Conservation (phyloP, 2,329 filamentous ascomycete genomes). For the Simplicillium sp. region DNA sequence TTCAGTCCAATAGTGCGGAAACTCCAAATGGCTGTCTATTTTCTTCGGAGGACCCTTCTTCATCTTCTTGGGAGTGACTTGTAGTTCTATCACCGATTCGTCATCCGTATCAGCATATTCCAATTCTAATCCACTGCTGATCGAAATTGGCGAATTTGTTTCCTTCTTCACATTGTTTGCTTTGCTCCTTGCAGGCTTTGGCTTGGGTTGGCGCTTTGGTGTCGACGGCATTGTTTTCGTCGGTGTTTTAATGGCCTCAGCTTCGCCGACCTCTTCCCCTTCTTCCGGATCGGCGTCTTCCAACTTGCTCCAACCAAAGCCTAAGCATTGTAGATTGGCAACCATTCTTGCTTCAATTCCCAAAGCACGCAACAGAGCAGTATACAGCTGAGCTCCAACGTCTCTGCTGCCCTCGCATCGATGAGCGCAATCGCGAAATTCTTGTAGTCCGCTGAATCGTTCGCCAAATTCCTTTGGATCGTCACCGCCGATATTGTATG, state of each 20-base stretch:
- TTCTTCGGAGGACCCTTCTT: conserved; percentile 22
- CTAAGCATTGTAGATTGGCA: conserved; percentile 73
- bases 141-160: conserved; percentile 20
- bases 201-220: conserved; percentile 3
- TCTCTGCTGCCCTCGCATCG: conserved; percentile 75
- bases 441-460: conserved; percentile 53
- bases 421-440: conserved; percentile 61
- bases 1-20: conserved; percentile 90
- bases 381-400: conserved; percentile 82
- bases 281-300: conserved; percentile 60
- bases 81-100: conserved; percentile 48
- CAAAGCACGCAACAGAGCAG: conserved; percentile 69
- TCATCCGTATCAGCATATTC: conserved; percentile 43
- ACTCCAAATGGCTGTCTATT: conserved; percentile 70
- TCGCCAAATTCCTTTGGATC: conserved; percentile 67
- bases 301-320: conserved; percentile 81
- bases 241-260: conserved; percentile 12
- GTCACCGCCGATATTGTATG: conserved; percentile 53
- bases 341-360: conserved; percentile 79
- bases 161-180: conserved; percentile 6
- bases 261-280: conserved; percentile 11
- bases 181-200: conserved; percentile 8
- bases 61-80: conserved; percentile 25
- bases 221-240: conserved; percentile 10
- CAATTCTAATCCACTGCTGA: conserved; percentile 32